Evolutionary conservation across 2,329 filamentous ascomycete genomes (phyloP), one percentile per base, ranked within the genome.

Genomic region (Aspergillus pseudonomiae): DNA sequence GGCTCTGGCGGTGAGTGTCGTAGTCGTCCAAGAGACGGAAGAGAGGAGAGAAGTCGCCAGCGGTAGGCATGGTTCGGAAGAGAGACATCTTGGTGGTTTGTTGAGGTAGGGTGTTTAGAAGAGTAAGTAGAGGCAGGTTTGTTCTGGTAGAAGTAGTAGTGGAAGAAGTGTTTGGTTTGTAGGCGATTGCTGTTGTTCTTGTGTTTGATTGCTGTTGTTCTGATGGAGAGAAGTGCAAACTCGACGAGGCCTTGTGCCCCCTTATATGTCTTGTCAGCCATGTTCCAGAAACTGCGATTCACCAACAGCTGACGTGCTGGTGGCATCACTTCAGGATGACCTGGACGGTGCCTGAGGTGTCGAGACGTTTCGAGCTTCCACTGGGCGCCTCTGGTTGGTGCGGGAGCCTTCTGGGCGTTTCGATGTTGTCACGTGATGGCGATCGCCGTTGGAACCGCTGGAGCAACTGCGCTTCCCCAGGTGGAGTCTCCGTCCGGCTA

Each of bases 1-100:
- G 61, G 65, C 53, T 62, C 53, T 73, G 64, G 64, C 77, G 73
- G 73, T 80, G 76, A 70, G 67, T 61, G 65, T 79, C 73, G 63
- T 78, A 78, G 72, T 81, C 79, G 66, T 82, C 80, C 58, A 83
- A 72, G n/a, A 83, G 78, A 52, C 78, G 79, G 73, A 82, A 81
- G 60, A 82, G 77, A 61, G 81, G 76, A 28, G 73, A 68, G 68
- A 82, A 78, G 66, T 82, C 81, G 60, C 75, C 73, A 43, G 63
- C 46, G 50, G 69, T 50, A 24, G 71, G 71, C 61, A 74, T 65
- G 60, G 69, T 65, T 58, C 68, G 68, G 69, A 77, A 75, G 65
- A 78, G 69, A 74, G 75, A 77, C 75, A 79, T 78, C 56, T 54
- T 75, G 64, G 24, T 59, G 32, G 57, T 55, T 55, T 43, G 9